Evolutionary conservation across 2,329 filamentous ascomycete species (phyloP).

Genomic region (Furcasterigmium furcatum): DNA sequence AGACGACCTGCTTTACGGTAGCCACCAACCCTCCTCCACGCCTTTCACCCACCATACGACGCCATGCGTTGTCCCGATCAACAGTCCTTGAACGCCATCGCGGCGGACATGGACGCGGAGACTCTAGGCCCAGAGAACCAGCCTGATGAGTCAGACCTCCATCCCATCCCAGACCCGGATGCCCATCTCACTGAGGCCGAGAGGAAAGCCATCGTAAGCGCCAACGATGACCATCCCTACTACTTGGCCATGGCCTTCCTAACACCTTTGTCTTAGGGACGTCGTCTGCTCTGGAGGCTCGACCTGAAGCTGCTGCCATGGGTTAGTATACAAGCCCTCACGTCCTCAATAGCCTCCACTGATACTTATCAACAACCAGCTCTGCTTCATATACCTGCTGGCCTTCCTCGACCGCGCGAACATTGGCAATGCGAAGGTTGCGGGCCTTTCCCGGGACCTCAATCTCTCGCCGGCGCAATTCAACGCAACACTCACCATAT

Average conservation of each 20-base stretch:
- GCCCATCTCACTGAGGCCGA: neutral
- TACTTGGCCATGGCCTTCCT: neutral
- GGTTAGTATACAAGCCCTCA: neutral
- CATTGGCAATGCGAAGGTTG: conserved; percentile 66
- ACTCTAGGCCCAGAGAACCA: neutral
- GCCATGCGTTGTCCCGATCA: neutral
- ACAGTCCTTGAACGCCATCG: neutral
- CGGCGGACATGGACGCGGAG: neutral
- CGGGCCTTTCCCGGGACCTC: conserved; percentile 3
- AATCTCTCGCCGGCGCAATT: conserved; percentile 52
- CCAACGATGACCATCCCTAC: too few relatives aligned
- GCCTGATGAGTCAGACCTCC: neutral
- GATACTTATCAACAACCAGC: neutral
- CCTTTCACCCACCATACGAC: neutral
- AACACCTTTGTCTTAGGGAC: neutral
- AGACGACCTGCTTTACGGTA: neutral
- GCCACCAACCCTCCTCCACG: neutral
- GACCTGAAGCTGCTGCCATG: neutral
- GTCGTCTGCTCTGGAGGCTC: neutral
- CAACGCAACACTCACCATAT: conserved; percentile 74
- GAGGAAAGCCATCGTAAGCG: neutral
- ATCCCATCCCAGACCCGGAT: neutral
- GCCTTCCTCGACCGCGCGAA: conserved; percentile 77
- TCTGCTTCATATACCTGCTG: conserved; percentile 61
- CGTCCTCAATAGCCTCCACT: neutral